Evolutionary conservation across 2,329 filamentous ascomycete genomes (phyloP).

Genomic region (Ceratocystis papillata): DNA sequence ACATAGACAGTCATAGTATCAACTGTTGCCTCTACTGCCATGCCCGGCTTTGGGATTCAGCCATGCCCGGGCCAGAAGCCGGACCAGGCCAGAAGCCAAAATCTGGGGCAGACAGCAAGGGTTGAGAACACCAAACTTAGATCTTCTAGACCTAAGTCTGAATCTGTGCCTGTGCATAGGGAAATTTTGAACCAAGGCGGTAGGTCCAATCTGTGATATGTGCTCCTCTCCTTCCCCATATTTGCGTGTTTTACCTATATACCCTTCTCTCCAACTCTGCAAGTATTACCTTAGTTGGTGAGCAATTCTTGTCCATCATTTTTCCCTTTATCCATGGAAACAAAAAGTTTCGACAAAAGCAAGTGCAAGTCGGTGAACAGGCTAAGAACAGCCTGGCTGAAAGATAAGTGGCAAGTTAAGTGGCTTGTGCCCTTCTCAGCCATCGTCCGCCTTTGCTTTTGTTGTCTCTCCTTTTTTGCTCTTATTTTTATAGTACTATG

Average conservation of each 20-base stretch:
- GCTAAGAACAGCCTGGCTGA: neutral
- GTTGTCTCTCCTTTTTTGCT: neutral
- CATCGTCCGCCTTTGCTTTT: neutral
- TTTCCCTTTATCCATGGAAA: neutral
- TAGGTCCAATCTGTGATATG: conserved; percentile 12
- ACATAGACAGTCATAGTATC: neutral
- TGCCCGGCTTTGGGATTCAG: neutral
- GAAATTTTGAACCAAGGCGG: neutral
- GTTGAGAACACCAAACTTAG: neutral
- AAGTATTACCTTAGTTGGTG: neutral
- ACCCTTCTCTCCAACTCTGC: neutral
- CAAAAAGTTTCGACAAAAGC: neutral
- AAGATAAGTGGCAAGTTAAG: conserved; percentile 7
- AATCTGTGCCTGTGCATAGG: neutral
- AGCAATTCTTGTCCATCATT: no score
- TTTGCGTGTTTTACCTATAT: neutral
- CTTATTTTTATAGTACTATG: neutral
- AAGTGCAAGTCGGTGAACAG: neutral
- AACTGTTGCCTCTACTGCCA: conserved; percentile 1
- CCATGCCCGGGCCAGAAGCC: conserved; percentile 3
- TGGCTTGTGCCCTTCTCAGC: neutral
- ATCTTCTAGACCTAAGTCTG: neutral
- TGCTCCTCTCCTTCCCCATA: neutral
- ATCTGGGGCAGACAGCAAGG: conserved; percentile 1
- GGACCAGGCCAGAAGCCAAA: neutral